phyloP scores from a whole-genome alignment of 2,329 filamentous ascomycete genomes.

The Penicillium sp. region DNA sequence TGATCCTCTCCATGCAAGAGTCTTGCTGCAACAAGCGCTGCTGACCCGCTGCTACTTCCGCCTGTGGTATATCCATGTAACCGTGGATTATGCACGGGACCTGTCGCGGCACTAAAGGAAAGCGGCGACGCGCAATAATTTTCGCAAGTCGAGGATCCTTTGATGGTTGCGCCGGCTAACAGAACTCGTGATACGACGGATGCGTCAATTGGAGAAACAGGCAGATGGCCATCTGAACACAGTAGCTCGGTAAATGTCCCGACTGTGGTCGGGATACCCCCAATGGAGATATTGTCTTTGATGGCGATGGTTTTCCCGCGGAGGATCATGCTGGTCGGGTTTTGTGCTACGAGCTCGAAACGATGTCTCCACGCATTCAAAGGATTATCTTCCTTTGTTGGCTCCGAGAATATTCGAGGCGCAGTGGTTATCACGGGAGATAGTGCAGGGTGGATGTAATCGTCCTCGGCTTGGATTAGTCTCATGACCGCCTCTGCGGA shows the following conservation, averaged over 20 bases:
- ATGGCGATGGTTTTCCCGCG: conserved; percentile 32
- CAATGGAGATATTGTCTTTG: conserved; percentile 41
- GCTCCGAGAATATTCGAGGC: conserved; percentile 23
- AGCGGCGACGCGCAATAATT: conserved; percentile 40
- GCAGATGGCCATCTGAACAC: conserved; percentile 26
- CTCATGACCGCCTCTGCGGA: conserved; percentile 26
- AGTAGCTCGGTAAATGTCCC: conserved; percentile 36
- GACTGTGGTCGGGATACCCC: conserved; percentile 36
- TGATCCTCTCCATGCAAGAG: conserved; percentile 20
- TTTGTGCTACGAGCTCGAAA: conserved; percentile 29
- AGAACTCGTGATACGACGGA: conserved; percentile 36
- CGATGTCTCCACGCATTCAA: conserved; percentile 48
- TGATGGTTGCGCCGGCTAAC: conserved; percentile 34
- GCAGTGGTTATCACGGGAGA: conserved; percentile 27
- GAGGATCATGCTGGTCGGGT: conserved; percentile 25
- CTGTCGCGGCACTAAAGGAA: conserved; percentile 38
- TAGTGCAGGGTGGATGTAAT: conserved; percentile 37
- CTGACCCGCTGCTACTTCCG: conserved; percentile 39
- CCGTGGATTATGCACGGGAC: conserved; percentile 40
- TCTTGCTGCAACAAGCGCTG: conserved; percentile 30
- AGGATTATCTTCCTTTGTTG: conserved; percentile 27
- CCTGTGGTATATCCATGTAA: conserved; percentile 33
- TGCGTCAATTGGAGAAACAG: conserved; percentile 37
- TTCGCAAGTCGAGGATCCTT: conserved; percentile 40
- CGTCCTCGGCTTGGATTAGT: conserved; percentile 32